Evolutionary conservation across 202 grass and related monocot genomes (phyloP).

Genomic region (Schoenoplectus triqueter): DNA sequence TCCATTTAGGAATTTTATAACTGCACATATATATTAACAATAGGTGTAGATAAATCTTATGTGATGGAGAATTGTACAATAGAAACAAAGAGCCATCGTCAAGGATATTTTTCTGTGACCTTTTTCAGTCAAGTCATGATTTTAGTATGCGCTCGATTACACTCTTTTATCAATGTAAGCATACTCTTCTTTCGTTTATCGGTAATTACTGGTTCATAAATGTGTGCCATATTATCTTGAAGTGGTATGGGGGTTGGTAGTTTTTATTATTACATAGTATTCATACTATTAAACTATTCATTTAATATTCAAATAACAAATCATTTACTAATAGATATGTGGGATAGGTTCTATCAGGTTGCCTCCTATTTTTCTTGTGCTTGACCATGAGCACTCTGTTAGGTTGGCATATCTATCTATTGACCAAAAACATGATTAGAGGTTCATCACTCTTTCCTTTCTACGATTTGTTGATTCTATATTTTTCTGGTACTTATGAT

Average conservation of each 20-base stretch:
- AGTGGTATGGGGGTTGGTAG: background rate
- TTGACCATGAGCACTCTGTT: slow-evolving; percentile 78
- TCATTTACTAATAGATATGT: slow-evolving; percentile 21
- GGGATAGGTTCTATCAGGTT: slow-evolving; percentile 66
- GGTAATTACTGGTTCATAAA: background rate
- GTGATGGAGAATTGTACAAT: too few species aligned
- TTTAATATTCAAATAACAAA: slow-evolving; percentile 12
- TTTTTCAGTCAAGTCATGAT: slow-evolving; percentile 63
- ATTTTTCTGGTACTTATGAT: background rate
- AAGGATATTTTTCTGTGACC: slow-evolving; percentile 60
- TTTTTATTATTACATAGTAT: slow-evolving; percentile 9
- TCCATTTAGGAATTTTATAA: too few species aligned
- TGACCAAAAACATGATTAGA: slow-evolving; percentile 92
- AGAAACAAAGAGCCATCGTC: too few species aligned
- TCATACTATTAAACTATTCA: background rate
- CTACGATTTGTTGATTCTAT: slow-evolving; percentile 22
- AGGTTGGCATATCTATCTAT: slow-evolving; percentile 93
- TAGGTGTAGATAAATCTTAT: too few species aligned
- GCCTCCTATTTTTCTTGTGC: slow-evolving; percentile 62
- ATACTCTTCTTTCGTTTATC: slow-evolving; percentile 29
- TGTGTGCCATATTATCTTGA: slow-evolving; percentile 20
- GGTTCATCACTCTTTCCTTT: slow-evolving; percentile 46
- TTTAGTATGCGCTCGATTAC: slow-evolving; percentile 57
- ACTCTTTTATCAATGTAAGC: slow-evolving; percentile 67
- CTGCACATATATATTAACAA: too few species aligned